A percentile compares a stretch with the other conserved stretches of the same genome.
These are phyloP conservation scores for Pleurotus ostreatus DNA, from an alignment of 768 basidiomycete species.

Conservation along the genomic window DNA sequence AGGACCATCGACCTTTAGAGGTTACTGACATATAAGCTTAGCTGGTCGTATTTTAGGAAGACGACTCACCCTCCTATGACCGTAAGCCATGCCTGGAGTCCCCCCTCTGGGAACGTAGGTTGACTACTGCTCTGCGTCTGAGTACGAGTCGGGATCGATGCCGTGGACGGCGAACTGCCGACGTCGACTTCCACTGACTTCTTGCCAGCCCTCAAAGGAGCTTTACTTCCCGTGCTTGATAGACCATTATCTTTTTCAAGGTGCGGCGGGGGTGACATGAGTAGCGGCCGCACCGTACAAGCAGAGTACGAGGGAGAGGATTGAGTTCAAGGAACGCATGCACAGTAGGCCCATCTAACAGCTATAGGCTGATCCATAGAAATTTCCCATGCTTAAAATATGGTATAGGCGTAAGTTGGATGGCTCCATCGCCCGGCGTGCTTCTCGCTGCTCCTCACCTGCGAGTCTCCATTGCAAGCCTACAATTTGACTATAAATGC, in stretches of 20 bases:
- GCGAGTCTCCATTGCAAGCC: not conserved
- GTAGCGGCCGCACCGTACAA: not conserved
- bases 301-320: not conserved
- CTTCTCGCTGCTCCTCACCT: not conserved
- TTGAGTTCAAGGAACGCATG: constrained; percentile 7
- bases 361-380: constrained; percentile 6
- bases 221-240: constrained; percentile 18
- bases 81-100: constrained; percentile 39
- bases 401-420: not conserved
- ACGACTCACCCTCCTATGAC: constrained; percentile 41
- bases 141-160: not conserved
- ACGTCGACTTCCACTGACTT: constrained; percentile 7
- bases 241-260: constrained; percentile 13
- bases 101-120: constrained; percentile 39
- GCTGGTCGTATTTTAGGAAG: not conserved
- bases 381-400: constrained; percentile 8
- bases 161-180: not conserved
- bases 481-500: not conserved
- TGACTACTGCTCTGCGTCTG: not conserved
- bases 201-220: constrained; percentile 7
- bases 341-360: constrained; percentile 5
- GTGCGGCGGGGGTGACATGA: constrained; percentile 12
- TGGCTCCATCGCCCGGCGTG: not conserved
- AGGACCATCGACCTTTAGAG: constrained; percentile 32
- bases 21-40: not conserved